phyloP scores from a whole-genome alignment of 2,329 filamentous ascomycete genomes.

The Alternaria infectoria region DNA sequence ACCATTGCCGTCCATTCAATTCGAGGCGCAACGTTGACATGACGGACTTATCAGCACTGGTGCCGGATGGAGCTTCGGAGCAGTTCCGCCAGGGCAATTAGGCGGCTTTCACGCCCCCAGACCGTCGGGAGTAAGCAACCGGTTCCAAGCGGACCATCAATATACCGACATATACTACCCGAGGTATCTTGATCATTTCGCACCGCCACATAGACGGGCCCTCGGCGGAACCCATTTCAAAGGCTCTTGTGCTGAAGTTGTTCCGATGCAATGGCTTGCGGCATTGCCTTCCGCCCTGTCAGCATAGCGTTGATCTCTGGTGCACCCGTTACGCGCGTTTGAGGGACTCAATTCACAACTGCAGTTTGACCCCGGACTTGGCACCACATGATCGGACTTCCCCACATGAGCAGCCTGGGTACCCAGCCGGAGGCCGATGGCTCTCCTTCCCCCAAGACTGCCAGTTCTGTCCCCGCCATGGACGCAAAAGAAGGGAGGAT shows the following conservation, averaged over 20 bases:
- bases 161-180: constrained; percentile 34
- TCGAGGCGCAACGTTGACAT: constrained; percentile 6
- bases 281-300: constrained; percentile 13
- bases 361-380: constrained; percentile 34
- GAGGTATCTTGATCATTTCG: constrained; percentile 34
- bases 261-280: constrained; percentile 13
- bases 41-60: not conserved
- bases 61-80: constrained; percentile 24
- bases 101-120: constrained; percentile 21
- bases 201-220: constrained; percentile 22
- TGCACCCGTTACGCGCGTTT: constrained; percentile 13
- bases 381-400: constrained; percentile 43
- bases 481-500: constrained; percentile 45
- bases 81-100: constrained; percentile 14
- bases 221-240: constrained; percentile 14
- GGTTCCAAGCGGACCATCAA: constrained; percentile 33
- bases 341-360: constrained; percentile 19
- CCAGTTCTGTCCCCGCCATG: constrained; percentile 39
- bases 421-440: constrained; percentile 34
- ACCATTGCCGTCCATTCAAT: constrained; percentile 7
- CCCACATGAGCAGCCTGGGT: constrained; percentile 35
- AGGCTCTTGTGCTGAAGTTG: constrained; percentile 13
- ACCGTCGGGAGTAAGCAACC: constrained; percentile 30
- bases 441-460: constrained; percentile 33
- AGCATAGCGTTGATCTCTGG: constrained; percentile 13